phyloP scores from a whole-genome alignment of 306 rosid species.

The Cucumis melo region DNA sequence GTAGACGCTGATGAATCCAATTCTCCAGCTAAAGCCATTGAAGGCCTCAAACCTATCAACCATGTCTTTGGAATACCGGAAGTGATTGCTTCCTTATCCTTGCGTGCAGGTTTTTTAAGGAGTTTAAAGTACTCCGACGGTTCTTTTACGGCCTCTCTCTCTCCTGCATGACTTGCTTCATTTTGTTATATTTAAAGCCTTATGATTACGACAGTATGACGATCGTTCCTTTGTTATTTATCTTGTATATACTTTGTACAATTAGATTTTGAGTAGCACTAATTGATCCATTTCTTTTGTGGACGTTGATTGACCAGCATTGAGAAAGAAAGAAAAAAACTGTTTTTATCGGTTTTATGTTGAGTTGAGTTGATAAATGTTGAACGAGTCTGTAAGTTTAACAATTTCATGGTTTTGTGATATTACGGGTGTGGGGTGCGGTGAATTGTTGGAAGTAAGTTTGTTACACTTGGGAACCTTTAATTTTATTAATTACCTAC shows the following conservation, averaged over 20 bases:
- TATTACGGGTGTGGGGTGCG: too few relatives aligned
- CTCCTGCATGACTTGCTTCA: constrained; percentile 12
- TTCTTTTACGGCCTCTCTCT: constrained; percentile 29
- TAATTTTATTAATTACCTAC: too few relatives aligned
- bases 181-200: background rate
- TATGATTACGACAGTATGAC: background rate
- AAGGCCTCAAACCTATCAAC: constrained; percentile 16
- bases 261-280: background rate
- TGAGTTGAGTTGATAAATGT: too few relatives aligned
- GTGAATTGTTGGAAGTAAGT: too few relatives aligned
- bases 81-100: constrained; percentile 23
- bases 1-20: constrained; percentile 32
- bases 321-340: too few relatives aligned
- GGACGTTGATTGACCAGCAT: background rate
- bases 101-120: constrained; percentile 21
- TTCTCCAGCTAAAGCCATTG: constrained; percentile 14
- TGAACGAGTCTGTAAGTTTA: too few relatives aligned
- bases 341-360: background rate
- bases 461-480: too few relatives aligned
- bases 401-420: too few relatives aligned
- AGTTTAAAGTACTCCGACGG: constrained; percentile 27
- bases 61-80: constrained; percentile 50
- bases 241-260: background rate
- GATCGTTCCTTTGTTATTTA: background rate
- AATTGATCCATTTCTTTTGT: background rate